phyloP scores from a whole-genome alignment of 2,329 filamentous ascomycete species.

The Zymoseptoria passerinii region DNA sequence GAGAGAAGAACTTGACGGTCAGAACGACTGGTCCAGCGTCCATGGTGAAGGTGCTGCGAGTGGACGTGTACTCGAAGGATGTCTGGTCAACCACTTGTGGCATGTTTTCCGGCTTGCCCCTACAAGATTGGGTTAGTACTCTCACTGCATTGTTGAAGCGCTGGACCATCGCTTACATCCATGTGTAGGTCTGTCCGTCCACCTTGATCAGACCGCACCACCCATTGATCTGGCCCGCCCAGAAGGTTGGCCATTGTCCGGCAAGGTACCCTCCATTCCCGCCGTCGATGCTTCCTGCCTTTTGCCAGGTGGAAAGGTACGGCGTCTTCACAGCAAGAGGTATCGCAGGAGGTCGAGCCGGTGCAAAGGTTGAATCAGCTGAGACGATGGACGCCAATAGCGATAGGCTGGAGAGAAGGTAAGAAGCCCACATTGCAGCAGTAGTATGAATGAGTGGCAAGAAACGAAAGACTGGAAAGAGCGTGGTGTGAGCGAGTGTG shows the following conservation, averaged over 20 bases:
- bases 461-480: constrained; percentile 11
- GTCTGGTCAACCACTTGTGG: constrained; percentile 50
- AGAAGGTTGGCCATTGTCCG: constrained; percentile 61
- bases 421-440: neutral
- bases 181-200: constrained; percentile 55
- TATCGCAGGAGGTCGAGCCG: constrained; percentile 57
- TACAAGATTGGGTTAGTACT: neutral
- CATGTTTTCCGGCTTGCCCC: constrained; percentile 43
- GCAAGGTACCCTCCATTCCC: constrained; percentile 59
- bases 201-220: constrained; percentile 65
- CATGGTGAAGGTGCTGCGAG: constrained; percentile 61
- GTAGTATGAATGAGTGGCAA: neutral
- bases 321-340: constrained; percentile 68
- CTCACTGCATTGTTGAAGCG: neutral
- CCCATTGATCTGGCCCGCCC: constrained; percentile 48
- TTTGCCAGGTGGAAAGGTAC: constrained; percentile 64
- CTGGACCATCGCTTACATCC: constrained; percentile 43
- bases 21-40: constrained; percentile 55
- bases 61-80: constrained; percentile 62
- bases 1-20: constrained; percentile 63
- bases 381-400: constrained; percentile 24
- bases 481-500: constrained; percentile 3
- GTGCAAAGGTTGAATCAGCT: constrained; percentile 44
- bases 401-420: constrained; percentile 6
- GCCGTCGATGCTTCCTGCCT: constrained; percentile 47